phyloP scores from a whole-genome alignment of 1,284 basidiomycete genomes.

The Apiotrichum veenhuisii region DNA sequence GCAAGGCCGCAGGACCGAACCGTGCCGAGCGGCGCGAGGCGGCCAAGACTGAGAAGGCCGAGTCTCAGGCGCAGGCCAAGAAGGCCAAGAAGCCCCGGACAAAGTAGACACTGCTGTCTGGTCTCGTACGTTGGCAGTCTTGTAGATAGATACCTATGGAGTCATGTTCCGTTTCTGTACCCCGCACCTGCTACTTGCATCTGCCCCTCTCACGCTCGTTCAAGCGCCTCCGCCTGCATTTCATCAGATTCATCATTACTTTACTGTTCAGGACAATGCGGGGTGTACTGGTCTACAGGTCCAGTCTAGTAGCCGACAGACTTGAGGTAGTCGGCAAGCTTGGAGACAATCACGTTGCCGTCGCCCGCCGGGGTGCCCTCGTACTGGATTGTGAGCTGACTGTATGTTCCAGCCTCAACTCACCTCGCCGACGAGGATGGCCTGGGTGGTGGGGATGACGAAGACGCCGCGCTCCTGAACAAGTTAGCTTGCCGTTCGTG shows the following conservation, averaged over 20 bases:
- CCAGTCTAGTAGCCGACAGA: slow-evolving; percentile 51
- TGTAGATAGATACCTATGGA: neutral
- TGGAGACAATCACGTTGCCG: slow-evolving; percentile 67
- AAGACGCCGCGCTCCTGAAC: slow-evolving; percentile 72
- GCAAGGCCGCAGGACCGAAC: neutral
- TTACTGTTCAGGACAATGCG: neutral
- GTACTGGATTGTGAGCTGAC: slow-evolving; percentile 53
- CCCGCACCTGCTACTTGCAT: too few relatives aligned
- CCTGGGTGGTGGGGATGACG: slow-evolving; percentile 83
- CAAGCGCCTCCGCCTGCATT: neutral
- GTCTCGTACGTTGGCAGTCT: neutral
- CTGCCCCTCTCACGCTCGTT: neutral
- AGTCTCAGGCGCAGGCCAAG: slow-evolving; percentile 1
- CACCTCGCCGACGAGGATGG: slow-evolving; percentile 71
- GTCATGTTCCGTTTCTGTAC: neutral
- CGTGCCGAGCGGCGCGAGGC: slow-evolving; percentile 8
- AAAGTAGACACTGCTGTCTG: neutral
- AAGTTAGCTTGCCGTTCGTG: neutral
- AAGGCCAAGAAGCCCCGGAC: neutral
- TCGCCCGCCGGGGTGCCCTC: slow-evolving; percentile 60
- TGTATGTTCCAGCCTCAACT: slow-evolving; percentile 6
- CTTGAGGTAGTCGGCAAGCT: slow-evolving; percentile 76
- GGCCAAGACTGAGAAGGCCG: neutral
- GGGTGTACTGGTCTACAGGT: neutral
- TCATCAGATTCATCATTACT: neutral